These are phyloP conservation scores for Cyamopsis tetragonoloba DNA, from an alignment of 306 rosid species.

Conservation along the genomic window DNA sequence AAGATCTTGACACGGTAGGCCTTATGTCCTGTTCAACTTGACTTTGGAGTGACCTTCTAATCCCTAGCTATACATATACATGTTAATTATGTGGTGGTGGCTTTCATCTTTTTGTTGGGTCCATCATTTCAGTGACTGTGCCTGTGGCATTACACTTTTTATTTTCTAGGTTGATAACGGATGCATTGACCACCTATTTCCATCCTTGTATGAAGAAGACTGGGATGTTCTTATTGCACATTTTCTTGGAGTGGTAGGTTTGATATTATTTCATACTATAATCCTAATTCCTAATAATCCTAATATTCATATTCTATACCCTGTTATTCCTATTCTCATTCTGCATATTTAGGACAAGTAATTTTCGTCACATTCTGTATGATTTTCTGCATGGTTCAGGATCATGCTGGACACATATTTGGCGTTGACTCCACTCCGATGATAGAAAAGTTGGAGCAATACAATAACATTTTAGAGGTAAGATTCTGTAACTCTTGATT, in stretches of 20 bases:
- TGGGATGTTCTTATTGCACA: constrained; percentile 98
- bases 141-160: constrained; percentile 8
- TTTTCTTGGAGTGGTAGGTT: constrained; percentile 96
- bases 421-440: constrained; percentile 87
- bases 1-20: constrained; percentile 91
- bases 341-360: constrained; percentile 6
- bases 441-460: constrained; percentile 89
- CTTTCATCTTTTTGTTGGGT: neutral
- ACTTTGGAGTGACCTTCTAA: constrained; percentile 13
- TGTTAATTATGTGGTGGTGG: neutral
- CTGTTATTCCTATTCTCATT: constrained; percentile 6
- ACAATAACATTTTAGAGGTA: constrained; percentile 73
- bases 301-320: neutral
- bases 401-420: constrained; percentile 97
- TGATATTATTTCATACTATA: neutral
- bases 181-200: constrained; percentile 85
- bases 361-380: constrained; percentile 14
- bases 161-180: constrained; percentile 83
- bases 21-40: neutral
- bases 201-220: constrained; percentile 71
- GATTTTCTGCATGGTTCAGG: constrained; percentile 43
- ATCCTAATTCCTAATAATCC: neutral
- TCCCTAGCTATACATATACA: constrained; percentile 14
- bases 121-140: constrained; percentile 5
- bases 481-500: constrained; percentile 19